These are phyloP conservation scores for Fusarium kyushuense DNA, from an alignment of 2,329 filamentous ascomycete genomes.

Conservation along the genomic window DNA sequence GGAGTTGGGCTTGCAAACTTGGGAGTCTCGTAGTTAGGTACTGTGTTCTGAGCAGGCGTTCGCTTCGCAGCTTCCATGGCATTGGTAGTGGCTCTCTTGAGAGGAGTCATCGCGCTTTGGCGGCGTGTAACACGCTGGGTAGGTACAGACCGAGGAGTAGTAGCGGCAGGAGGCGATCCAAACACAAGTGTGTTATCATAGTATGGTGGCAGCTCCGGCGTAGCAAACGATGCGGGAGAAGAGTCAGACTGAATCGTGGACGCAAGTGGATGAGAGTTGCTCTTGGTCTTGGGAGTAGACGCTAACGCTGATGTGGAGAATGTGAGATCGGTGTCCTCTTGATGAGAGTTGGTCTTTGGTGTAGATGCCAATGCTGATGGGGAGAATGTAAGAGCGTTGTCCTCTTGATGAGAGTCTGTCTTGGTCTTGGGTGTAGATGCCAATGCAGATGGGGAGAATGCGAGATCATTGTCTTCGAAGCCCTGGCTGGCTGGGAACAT, in stretches of 20 bases:
- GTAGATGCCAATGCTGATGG: too few species aligned
- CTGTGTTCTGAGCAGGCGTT: not conserved
- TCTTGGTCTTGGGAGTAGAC: too few species aligned
- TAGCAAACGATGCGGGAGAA: conserved; percentile 4
- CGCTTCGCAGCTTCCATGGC: not conserved
- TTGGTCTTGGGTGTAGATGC: conserved; percentile 44
- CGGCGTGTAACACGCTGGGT: conserved; percentile 4
- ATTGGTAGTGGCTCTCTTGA: not conserved
- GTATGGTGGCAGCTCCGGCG: conserved; percentile 21
- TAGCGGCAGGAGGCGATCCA: not conserved
- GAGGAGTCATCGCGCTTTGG: conserved; percentile 15
- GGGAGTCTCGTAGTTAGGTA: not conserved
- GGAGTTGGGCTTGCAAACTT: not conserved
- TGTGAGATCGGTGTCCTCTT: too few species aligned
- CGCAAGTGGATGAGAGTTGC: not conserved
- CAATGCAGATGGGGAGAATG: conserved; percentile 40
- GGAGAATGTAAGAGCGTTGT: too few species aligned
- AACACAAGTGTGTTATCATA: conserved; percentile 24
- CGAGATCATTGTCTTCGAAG: conserved; percentile 46
- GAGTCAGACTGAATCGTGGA: not conserved
- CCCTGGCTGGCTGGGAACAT: conserved; percentile 50
- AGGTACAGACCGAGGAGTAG: not conserved
- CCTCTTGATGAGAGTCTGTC: conserved; percentile 6
- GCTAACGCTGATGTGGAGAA: too few species aligned
- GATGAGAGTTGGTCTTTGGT: too few species aligned